These are phyloP conservation scores for Lathyrus tuberosus DNA, from an alignment of 306 rosid species.

Conservation along the genomic window DNA sequence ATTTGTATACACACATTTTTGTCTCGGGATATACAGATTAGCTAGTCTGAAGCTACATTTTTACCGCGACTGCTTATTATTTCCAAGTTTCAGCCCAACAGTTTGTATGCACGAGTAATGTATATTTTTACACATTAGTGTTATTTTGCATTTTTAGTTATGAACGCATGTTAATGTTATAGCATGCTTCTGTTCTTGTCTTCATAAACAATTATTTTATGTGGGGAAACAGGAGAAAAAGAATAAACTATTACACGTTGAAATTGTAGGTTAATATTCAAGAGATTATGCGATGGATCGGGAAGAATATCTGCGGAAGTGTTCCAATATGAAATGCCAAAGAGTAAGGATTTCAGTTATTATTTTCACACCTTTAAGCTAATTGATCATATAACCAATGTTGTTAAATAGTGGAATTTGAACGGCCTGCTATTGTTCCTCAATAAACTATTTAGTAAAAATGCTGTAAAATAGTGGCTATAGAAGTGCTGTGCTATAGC, in stretches of 20 bases:
- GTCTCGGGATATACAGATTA: neutral
- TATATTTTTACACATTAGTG: constrained; percentile 6
- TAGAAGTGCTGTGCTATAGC: no score
- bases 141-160: constrained; percentile 11
- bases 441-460: no score
- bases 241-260: constrained; percentile 42
- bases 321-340: constrained; percentile 68
- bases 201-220: constrained; percentile 5
- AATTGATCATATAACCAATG: neutral
- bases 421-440: no score
- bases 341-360: constrained; percentile 54
- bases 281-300: constrained; percentile 62
- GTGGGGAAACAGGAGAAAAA: neutral
- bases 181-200: constrained; percentile 12
- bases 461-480: no score
- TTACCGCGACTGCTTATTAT: constrained; percentile 17
- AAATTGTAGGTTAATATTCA: constrained; percentile 49
- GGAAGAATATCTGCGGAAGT: constrained; percentile 57
- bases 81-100: neutral
- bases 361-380: constrained; percentile 19
- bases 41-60: constrained; percentile 7
- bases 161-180: constrained; percentile 11
- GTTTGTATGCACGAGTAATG: neutral
- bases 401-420: no score
- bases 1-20: constrained; percentile 13